Percentiles rank a stretch among this genome's conserved stretches.
Conservation (phyloP, 495 filamentous ascomycete genomes). For the Podospora tetraspora region DNA sequence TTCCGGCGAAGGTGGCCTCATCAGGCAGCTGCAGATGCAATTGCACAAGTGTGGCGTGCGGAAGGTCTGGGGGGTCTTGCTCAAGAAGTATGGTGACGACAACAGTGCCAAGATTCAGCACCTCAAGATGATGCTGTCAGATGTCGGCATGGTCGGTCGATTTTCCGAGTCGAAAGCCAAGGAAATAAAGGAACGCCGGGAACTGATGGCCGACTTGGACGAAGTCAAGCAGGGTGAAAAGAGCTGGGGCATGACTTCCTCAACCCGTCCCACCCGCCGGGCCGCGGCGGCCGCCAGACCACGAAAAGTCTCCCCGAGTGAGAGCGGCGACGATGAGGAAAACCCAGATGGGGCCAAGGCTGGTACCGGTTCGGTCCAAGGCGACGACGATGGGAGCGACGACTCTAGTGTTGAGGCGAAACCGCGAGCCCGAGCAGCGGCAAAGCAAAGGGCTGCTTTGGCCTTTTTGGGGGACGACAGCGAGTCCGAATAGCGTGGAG, state of each 20-base stretch:
- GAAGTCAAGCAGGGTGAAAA: conserved; percentile 72
- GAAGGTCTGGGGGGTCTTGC: conserved; percentile 83
- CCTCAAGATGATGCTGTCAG: conserved; percentile 68
- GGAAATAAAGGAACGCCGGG: conserved; percentile 78
- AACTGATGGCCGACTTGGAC: conserved; percentile 76
- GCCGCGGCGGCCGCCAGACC: conserved; percentile 16
- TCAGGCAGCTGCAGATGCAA: conserved; percentile 86
- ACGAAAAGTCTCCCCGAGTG: conserved; percentile 26
- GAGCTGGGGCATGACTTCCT: conserved; percentile 60
- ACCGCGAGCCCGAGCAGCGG: conserved; percentile 24
- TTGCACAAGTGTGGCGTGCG: conserved; percentile 88
- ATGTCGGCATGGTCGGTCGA: conserved; percentile 80
- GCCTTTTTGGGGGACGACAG: conserved; percentile 43
- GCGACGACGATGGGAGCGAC: conserved; percentile 35
- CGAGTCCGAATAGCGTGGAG: conserved; percentile 38
- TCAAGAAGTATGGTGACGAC: conserved; percentile 64
- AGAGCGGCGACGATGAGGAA: conserved; percentile 42
- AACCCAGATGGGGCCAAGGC: conserved; percentile 37
- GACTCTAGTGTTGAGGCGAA: conserved; percentile 27
- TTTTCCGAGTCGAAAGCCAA: conserved; percentile 78
- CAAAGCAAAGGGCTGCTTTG: conserved; percentile 37
- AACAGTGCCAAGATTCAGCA: conserved; percentile 75
- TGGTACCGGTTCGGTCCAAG: conserved; percentile 21
- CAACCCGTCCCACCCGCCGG: conserved; percentile 31
- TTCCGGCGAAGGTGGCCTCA: conserved; percentile 67